Conservation (phyloP, 306 rosid species). For the Fragaria ananassa region DNA sequence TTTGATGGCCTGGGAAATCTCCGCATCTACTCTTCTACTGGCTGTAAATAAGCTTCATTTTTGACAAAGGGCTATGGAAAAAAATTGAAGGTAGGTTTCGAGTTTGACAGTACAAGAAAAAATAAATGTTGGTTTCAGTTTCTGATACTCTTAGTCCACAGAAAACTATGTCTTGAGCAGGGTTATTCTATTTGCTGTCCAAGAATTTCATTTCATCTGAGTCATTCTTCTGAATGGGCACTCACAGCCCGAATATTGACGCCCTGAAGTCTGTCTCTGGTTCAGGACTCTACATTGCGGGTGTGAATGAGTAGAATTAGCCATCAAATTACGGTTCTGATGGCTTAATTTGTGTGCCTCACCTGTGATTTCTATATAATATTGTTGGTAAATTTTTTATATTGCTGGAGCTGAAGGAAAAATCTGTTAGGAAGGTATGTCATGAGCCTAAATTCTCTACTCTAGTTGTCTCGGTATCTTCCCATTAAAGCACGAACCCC, state of each 20-base stretch:
- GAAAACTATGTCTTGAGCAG: conserved; percentile 1
- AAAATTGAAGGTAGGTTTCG: not conserved
- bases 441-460: not conserved
- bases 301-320: not conserved
- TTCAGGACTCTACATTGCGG: not conserved
- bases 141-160: not conserved
- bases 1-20: not conserved
- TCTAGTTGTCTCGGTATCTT: not conserved
- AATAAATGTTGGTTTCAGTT: not conserved
- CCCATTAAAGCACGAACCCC: too few relatives aligned
- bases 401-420: not conserved
- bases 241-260: not conserved
- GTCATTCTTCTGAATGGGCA: not conserved
- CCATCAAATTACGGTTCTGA: not conserved
- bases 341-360: not conserved
- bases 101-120: not conserved
- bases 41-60: conserved; percentile 9
- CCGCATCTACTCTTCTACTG: not conserved
- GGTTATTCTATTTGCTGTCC: not conserved
- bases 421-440: not conserved
- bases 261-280: conserved; percentile 4
- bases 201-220: not conserved
- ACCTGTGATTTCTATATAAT: not conserved
- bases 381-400: not conserved
- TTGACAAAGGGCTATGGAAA: not conserved